Base-by-base conservation (phyloP, 2,329 filamentous ascomycete genomes). In the Fusarium irregulare region DNA sequence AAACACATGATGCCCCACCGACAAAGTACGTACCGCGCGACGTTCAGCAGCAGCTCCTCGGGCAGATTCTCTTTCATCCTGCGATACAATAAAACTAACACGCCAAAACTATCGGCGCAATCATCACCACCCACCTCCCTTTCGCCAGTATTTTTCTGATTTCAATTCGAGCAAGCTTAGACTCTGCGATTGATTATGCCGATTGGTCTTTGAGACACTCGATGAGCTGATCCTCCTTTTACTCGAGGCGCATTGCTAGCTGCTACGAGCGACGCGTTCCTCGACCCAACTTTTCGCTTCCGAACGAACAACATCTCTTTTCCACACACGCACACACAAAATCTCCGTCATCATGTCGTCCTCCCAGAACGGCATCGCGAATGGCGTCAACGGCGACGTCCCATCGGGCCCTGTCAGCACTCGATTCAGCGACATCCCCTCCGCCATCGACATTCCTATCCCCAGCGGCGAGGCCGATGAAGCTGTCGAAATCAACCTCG, bases 401-500 rank as follows among this genome's bases (percentile, higher is more conserved):
- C 46, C 73, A 50, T 73, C 75, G 48, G 73, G 73, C 23, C 82
- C 83, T 14, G 80, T 79, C 64, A 87, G 85, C 81, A 85, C 83
- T 72, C 87, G 89, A 70, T 91, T 91, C 77, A 86, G 87, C 64
- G 87, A 91, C 70, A 89, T 91, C 66, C 88, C 89, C 55, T 83
- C 85, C 18, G 86, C 88, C 49, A 89, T 91, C 78, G 89, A 91
- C 74, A 88, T 91, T 64, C 89, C 89, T 18, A 88, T 91, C 11
- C 87, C 89, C 71, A 85, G 85, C 66, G 88, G 89, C 74, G 84
- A 87, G 70, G 89, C 90, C 73, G 89, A 91, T 71, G 88, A 94
- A 76, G 89, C 88, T 56, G 96, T 99, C 79, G 96, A 98, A 83
- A 93, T 99, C 76, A 93, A 97, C 78, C 89, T 98, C 56, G 92